These are phyloP conservation scores for Polytolypa hystricis DNA, from an alignment of 2,329 filamentous ascomycete genomes.

Conservation along the genomic window DNA sequence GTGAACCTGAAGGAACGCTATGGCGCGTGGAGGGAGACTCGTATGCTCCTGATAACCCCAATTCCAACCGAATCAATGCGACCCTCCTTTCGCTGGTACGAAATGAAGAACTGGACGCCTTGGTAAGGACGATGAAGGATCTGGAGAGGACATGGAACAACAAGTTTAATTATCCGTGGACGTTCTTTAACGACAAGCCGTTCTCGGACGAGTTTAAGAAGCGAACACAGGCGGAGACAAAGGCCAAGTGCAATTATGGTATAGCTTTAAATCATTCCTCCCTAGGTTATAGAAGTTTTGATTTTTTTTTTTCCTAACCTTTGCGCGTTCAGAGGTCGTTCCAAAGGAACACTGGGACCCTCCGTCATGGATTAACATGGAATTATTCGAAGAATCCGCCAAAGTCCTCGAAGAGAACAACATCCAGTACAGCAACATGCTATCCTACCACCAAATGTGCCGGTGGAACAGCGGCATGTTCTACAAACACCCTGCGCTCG, in stretches of 20 bases:
- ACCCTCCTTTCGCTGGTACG: conserved; percentile 85
- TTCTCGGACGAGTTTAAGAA: conserved; percentile 90
- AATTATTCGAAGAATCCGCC: conserved; percentile 75
- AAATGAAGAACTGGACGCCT: conserved; percentile 74
- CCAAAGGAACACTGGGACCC: conserved; percentile 92
- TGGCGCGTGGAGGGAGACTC: conserved; percentile 61
- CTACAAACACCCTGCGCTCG: conserved; percentile 86
- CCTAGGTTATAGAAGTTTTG: background rate
- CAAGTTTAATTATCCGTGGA: conserved; percentile 99
- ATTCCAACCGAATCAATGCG: conserved; percentile 80
- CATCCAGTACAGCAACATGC: conserved; percentile 80
- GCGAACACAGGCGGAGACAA: conserved; percentile 68
- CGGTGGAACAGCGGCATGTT: conserved; percentile 98
- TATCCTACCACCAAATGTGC: conserved; percentile 98
- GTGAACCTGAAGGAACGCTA: conserved; percentile 69
- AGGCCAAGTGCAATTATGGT: conserved; percentile 81
- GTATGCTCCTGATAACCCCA: conserved; percentile 64
- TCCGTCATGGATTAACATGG: conserved; percentile 82
- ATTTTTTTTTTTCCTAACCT: conserved; percentile 17
- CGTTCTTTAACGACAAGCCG: conserved; percentile 93
- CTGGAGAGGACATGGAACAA: conserved; percentile 91
- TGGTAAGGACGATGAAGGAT: conserved; percentile 81
- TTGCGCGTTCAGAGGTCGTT: conserved; percentile 60
- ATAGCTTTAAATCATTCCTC: conserved; percentile 18
- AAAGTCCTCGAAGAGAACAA: conserved; percentile 70